Conservation (phyloP, 345 rosid genomes). For the Erysimum cheiranthoides region DNA sequence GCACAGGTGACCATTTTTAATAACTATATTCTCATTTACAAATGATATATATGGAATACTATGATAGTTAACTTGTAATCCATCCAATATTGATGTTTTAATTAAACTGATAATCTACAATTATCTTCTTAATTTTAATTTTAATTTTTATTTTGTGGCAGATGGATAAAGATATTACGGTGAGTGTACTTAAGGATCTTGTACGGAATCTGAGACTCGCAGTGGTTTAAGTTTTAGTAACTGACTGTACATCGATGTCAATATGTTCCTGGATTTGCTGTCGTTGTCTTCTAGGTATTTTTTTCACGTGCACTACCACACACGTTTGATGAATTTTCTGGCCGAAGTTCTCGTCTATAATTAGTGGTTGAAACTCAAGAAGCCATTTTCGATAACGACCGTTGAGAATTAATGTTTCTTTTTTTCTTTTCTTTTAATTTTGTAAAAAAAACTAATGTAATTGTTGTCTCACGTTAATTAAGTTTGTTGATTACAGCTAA, state of each 20-base stretch:
- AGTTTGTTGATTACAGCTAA: too few relatives aligned
- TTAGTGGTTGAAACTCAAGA: slow-evolving; percentile 14
- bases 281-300: slow-evolving; percentile 6
- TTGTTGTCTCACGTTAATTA: too few relatives aligned
- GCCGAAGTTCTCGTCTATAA: not conserved
- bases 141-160: slow-evolving; percentile 37
- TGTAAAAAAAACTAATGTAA: too few relatives aligned
- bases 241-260: slow-evolving; percentile 9
- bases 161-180: slow-evolving; percentile 60
- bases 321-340: slow-evolving; percentile 22
- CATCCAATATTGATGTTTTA: not conserved
- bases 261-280: slow-evolving; percentile 13
- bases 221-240: slow-evolving; percentile 34
- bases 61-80: not conserved
- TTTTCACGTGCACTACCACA: slow-evolving; percentile 23
- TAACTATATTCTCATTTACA: not conserved
- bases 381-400: not conserved
- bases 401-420: not conserved
- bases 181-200: slow-evolving; percentile 57
- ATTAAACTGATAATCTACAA: not conserved
- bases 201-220: slow-evolving; percentile 56
- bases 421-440: too few relatives aligned
- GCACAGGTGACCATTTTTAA: slow-evolving; percentile 58
- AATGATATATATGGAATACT: not conserved
- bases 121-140: not conserved